Conservation (phyloP, 106 monocot genomes). For the Dactylorhiza incarnata region DNA sequence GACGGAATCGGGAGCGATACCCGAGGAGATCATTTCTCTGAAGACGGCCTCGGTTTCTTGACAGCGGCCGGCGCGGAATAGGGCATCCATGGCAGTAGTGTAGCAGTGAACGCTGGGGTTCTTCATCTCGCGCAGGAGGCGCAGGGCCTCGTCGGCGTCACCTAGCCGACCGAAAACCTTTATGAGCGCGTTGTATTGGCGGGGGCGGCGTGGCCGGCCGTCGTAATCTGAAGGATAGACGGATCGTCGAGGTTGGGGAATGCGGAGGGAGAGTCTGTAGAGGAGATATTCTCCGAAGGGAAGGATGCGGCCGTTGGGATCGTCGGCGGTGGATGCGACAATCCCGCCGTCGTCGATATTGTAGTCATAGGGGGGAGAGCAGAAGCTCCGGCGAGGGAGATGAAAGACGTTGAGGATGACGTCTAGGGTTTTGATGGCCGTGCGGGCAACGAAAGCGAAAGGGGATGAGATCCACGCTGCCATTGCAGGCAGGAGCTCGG, state of each 20-base stretch:
- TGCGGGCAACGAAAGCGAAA: not conserved
- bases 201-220: conserved; percentile 7
- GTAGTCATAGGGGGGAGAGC: not conserved
- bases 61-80: conserved; percentile 17
- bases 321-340: not conserved
- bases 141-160: conserved; percentile 21
- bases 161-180: conserved; percentile 19
- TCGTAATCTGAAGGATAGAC: not conserved
- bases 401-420: conserved; percentile 14
- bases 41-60: conserved; percentile 24
- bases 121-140: conserved; percentile 25
- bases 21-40: conserved; percentile 23
- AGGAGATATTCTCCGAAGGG: not conserved
- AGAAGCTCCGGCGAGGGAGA: not conserved
- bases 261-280: conserved; percentile 1
- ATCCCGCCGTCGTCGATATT: conserved; percentile 1
- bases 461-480: conserved; percentile 6
- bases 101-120: conserved; percentile 26
- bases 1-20: conserved; percentile 24
- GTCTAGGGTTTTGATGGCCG: conserved; percentile 16
- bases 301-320: not conserved
- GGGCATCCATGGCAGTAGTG: conserved; percentile 28
- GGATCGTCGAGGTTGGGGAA: not conserved
- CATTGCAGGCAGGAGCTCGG: not conserved
- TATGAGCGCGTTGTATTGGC: conserved; percentile 30